These are phyloP conservation scores for Apiosordaria backusii DNA, from an alignment of 495 filamentous ascomycete species.

Conservation along the genomic window DNA sequence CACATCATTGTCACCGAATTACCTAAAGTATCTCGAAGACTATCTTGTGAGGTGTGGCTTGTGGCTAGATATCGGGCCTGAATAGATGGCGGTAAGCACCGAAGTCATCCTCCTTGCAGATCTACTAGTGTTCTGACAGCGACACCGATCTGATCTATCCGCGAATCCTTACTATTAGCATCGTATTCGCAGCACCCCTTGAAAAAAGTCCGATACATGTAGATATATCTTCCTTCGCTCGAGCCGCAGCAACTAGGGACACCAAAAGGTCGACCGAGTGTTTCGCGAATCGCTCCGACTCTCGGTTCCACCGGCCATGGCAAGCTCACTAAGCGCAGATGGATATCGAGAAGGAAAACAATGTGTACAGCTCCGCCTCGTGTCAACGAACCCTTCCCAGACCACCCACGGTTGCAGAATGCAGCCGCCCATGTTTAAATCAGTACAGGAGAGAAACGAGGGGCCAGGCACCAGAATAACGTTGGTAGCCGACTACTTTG, in stretches of 20 bases:
- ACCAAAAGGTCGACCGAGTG: too few relatives aligned
- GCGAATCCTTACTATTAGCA: not conserved
- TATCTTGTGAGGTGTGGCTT: not conserved
- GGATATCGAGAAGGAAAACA: not conserved
- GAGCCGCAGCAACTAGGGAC: not conserved
- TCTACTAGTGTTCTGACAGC: not conserved
- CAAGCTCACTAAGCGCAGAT: not conserved
- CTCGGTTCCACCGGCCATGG: not conserved
- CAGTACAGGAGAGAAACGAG: not conserved
- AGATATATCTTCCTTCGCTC: not conserved
- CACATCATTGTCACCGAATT: not conserved
- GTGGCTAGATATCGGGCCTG: not conserved
- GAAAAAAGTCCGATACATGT: not conserved
- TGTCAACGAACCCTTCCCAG: too few relatives aligned
- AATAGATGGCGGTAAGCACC: not conserved
- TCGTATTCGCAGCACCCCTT: not conserved
- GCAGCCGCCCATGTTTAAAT: not conserved
- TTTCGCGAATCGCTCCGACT: not conserved
- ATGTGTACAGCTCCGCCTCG: not conserved
- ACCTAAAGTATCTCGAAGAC: not conserved
- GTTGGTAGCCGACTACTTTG: slow-evolving; percentile 3
- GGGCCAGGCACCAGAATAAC: not conserved
- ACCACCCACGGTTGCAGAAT: not conserved
- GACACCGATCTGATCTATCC: not conserved
- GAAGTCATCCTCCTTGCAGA: not conserved